A percentile compares a stretch with the other conserved stretches of the same genome.
Conservation (phyloP, 1,139 yeast species). For the Pichia sp. region DNA sequence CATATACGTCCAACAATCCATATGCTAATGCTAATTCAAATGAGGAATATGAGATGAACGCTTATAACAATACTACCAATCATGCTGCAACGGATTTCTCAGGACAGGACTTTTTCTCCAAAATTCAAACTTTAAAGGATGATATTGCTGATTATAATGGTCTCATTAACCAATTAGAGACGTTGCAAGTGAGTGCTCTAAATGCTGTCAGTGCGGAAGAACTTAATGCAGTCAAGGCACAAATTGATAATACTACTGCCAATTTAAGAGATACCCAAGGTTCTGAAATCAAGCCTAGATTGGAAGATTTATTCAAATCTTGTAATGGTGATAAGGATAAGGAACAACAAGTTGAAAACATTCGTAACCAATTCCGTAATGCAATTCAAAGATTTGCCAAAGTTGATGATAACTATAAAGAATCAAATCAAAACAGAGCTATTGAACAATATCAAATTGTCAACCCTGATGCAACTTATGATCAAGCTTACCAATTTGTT, state of each 20-base stretch:
- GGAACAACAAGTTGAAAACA: conserved; percentile 84
- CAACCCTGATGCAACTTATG: conserved; percentile 87
- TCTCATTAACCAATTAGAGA: conserved; percentile 70
- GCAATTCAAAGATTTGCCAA: conserved; percentile 82
- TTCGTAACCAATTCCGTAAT: conserved; percentile 78
- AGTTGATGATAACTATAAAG: conserved; percentile 81
- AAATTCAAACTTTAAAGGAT: conserved; percentile 74
- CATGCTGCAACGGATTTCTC: neutral
- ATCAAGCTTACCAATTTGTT: conserved; percentile 66
- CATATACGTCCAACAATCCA: conserved; percentile 15
- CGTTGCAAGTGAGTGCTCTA: conserved; percentile 73
- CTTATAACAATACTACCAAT: neutral
- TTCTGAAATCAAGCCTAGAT: conserved; percentile 58
- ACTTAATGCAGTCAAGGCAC: conserved; percentile 62
- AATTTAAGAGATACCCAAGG: conserved; percentile 78
- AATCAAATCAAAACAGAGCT: conserved; percentile 79
- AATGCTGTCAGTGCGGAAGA: conserved; percentile 83
- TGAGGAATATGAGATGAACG: conserved; percentile 21
- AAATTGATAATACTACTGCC: conserved; percentile 67
- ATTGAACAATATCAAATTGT: conserved; percentile 90
- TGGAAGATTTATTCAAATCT: conserved; percentile 69
- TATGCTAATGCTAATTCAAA: conserved; percentile 10
- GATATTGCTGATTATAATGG: conserved; percentile 76
- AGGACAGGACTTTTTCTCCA: conserved; percentile 53
- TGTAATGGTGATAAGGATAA: conserved; percentile 72